Evolutionary conservation across 306 rosid species (phyloP).

Genomic region (Sophora flavescens): DNA sequence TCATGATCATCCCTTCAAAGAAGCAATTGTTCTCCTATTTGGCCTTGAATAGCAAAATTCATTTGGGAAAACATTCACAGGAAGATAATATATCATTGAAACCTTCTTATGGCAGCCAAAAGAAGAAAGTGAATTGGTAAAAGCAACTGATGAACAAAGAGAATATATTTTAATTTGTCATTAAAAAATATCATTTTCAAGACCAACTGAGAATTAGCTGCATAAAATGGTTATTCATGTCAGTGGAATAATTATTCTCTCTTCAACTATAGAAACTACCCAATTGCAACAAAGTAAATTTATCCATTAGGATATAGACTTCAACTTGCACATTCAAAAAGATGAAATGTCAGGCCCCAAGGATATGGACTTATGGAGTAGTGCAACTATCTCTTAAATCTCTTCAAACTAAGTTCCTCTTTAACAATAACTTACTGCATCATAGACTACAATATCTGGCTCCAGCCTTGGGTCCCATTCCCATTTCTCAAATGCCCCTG

Average conservation of each 20-base stretch:
- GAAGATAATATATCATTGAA: conserved; percentile 20
- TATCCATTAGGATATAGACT: conserved; percentile 23
- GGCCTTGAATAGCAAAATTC: conserved; percentile 15
- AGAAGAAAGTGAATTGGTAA: not conserved
- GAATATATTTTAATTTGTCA: conserved; percentile 24
- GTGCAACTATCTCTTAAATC: conserved; percentile 32
- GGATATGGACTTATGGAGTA: not conserved
- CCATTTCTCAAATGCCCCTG: conserved; percentile 73
- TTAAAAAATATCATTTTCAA: conserved; percentile 13
- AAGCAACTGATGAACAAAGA: conserved; percentile 7
- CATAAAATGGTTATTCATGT: conserved; percentile 26
- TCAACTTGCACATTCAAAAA: conserved; percentile 33
- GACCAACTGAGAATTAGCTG: conserved; percentile 32
- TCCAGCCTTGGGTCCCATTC: conserved; percentile 96
- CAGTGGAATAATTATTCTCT: conserved; percentile 10
- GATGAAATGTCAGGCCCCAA: conserved; percentile 24
- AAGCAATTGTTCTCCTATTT: conserved; percentile 25
- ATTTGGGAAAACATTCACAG: conserved; percentile 26
- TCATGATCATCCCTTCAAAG: conserved; percentile 27
- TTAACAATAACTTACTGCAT: conserved; percentile 90
- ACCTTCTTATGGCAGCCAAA: conserved; percentile 7
- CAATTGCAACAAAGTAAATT: conserved; percentile 10
- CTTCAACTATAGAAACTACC: conserved; percentile 24
- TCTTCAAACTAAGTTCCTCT: conserved; percentile 28
- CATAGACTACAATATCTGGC: conserved; percentile 83